These are phyloP conservation scores for Cyclotella sp. DNA, from an alignment of 108 stramenopile genomes.

Conservation along the genomic window DNA sequence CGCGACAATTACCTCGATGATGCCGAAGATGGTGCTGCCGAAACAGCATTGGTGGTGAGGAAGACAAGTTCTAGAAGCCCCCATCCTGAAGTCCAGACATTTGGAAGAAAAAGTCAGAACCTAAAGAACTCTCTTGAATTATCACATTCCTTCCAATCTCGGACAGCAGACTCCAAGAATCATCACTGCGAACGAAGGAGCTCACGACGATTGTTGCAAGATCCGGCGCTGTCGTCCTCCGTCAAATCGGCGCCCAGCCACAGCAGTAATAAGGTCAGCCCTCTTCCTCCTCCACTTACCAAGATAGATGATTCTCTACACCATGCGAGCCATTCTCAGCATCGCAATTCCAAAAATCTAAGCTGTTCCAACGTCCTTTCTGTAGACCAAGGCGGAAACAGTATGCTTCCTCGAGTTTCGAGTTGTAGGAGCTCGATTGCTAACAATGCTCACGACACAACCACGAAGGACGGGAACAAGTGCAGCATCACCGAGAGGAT, in stretches of 20 bases:
- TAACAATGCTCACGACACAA: neutral
- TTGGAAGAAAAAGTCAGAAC: neutral
- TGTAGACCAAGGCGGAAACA: neutral
- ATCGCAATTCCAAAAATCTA: too few species aligned
- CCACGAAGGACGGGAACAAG: neutral
- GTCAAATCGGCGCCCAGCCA: neutral
- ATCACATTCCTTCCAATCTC: neutral
- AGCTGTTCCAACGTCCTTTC: too few species aligned
- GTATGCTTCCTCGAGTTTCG: neutral
- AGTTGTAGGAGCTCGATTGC: neutral
- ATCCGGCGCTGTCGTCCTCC: neutral
- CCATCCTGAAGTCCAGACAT: neutral
- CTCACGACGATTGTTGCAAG: neutral
- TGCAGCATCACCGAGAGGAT: constrained; percentile 7
- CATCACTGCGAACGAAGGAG: neutral
- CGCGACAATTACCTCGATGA: neutral
- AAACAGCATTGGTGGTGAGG: neutral
- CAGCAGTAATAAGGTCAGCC: neutral
- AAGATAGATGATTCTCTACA: neutral
- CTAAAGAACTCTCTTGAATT: constrained; percentile 2
- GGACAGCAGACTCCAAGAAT: neutral
- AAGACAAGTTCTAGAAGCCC: neutral
- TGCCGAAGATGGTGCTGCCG: neutral
- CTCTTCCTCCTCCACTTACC: neutral
- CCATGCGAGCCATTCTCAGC: too few species aligned